Percentiles rank a stretch among this genome's conserved stretches.
Evolutionary conservation across 2,329 filamentous ascomycete genomes (phyloP).

Genomic region (Epichloe sibirici): DNA sequence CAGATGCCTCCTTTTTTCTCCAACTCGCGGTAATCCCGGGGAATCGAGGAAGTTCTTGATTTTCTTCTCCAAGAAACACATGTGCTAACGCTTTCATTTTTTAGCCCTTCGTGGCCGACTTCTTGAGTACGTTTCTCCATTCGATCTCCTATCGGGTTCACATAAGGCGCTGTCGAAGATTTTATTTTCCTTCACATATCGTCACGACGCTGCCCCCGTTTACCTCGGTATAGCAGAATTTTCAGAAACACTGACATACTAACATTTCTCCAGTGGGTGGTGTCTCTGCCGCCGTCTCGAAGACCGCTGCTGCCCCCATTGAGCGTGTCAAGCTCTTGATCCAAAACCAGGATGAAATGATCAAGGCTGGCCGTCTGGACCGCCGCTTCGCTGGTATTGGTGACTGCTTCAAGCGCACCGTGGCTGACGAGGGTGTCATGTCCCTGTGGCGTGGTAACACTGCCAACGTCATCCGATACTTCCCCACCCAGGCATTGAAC

Average conservation of each 20-base stretch:
- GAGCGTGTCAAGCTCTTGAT: constrained; percentile 99
- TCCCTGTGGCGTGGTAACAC: constrained; percentile 99
- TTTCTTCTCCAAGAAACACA: background rate
- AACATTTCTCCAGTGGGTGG: constrained; percentile 67
- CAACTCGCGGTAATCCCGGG: background rate
- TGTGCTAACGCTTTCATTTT: constrained; percentile 22
- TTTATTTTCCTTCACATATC: background rate
- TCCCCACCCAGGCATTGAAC: constrained; percentile 99
- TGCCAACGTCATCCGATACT: constrained; percentile 99
- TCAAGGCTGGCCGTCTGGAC: constrained; percentile 96
- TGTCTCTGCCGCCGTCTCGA: constrained; percentile 99
- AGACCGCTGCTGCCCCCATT: constrained; percentile 98
- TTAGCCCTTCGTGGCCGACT: constrained; percentile 92
- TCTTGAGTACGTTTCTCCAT: constrained; percentile 72
- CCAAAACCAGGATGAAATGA: constrained; percentile 99
- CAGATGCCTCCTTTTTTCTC: background rate
- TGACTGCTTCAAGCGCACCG: constrained; percentile 94
- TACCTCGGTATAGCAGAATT: constrained; percentile 2
- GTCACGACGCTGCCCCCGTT: background rate
- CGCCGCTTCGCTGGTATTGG: constrained; percentile 87
- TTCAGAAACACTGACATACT: constrained; percentile 6
- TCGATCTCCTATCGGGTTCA: background rate
- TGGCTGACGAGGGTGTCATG: constrained; percentile 81
- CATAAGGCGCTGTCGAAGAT: background rate
- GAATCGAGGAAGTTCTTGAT: constrained; percentile 6